These are phyloP conservation scores for Lipomyces yamadae DNA, from an alignment of 805 yeast species.

Conservation along the genomic window DNA sequence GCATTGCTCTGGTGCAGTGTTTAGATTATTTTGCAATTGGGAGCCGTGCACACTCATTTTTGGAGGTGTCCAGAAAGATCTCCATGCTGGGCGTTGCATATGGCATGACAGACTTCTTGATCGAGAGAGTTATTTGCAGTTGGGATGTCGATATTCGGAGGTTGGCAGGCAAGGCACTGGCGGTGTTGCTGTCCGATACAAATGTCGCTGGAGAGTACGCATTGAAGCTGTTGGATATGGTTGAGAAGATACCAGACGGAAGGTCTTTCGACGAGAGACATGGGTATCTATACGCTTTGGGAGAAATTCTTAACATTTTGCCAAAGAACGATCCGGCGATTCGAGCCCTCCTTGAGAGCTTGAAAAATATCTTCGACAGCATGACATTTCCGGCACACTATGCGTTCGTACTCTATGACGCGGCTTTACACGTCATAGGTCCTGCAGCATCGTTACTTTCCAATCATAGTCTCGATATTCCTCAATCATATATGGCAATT, in stretches of 20 bases:
- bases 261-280: conserved; percentile 37
- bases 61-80: conserved; percentile 46
- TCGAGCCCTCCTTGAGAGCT: neutral
- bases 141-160: conserved; percentile 53
- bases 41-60: conserved; percentile 50
- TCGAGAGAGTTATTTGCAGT: conserved; percentile 46
- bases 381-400: conserved; percentile 21
- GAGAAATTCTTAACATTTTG: conserved; percentile 32
- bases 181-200: conserved; percentile 6
- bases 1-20: conserved; percentile 57
- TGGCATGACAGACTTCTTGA: conserved; percentile 43
- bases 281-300: conserved; percentile 40
- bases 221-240: conserved; percentile 27
- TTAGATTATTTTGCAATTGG: conserved; percentile 60
- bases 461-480: conserved; percentile 40
- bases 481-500: conserved; percentile 45
- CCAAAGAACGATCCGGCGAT: neutral
- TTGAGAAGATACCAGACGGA: conserved; percentile 8
- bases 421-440: conserved; percentile 25
- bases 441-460: conserved; percentile 8
- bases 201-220: conserved; percentile 11
- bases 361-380: conserved; percentile 15
- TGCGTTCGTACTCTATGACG: conserved; percentile 21
- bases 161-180: conserved; percentile 51
- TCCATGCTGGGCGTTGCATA: conserved; percentile 25